These are phyloP conservation scores for Teunomyces cretensis DNA, from an alignment of 805 yeast species.

Conservation along the genomic window DNA sequence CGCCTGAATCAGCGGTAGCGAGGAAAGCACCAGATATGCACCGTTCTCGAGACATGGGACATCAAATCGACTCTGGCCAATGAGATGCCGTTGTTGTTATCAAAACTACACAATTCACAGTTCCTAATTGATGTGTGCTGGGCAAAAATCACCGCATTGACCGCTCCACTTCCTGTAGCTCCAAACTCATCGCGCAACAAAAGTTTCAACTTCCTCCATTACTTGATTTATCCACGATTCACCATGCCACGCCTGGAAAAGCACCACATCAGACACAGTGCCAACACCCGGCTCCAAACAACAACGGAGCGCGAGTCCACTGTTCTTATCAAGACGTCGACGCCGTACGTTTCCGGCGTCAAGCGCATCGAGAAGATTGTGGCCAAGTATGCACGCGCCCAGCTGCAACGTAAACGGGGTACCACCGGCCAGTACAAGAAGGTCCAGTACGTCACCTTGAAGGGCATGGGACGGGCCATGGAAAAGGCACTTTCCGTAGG, in stretches of 20 bases:
- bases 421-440: slow-evolving; percentile 38
- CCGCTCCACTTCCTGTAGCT: too few relatives aligned
- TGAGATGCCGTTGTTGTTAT: too few relatives aligned
- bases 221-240: too few relatives aligned
- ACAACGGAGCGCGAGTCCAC: slow-evolving; percentile 47
- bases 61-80: too few relatives aligned
- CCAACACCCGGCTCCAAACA: slow-evolving; percentile 43
- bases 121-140: too few relatives aligned
- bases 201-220: neutral
- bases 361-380: slow-evolving; percentile 61
- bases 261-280: slow-evolving; percentile 50
- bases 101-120: too few relatives aligned
- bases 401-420: slow-evolving; percentile 19
- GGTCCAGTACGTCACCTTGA: slow-evolving; percentile 49
- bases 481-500: slow-evolving; percentile 65
- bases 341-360: slow-evolving; percentile 74
- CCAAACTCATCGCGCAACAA: neutral
- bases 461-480: slow-evolving; percentile 74
- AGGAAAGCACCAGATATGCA: too few relatives aligned
- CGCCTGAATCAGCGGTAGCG: too few relatives aligned
- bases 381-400: slow-evolving; percentile 35
- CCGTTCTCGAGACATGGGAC: too few relatives aligned
- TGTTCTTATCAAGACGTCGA: slow-evolving; percentile 57
- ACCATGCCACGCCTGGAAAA: neutral
- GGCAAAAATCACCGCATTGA: too few relatives aligned